phyloP scores from a whole-genome alignment of 164 flowering plant species.

The Macadamia integrifolia region DNA sequence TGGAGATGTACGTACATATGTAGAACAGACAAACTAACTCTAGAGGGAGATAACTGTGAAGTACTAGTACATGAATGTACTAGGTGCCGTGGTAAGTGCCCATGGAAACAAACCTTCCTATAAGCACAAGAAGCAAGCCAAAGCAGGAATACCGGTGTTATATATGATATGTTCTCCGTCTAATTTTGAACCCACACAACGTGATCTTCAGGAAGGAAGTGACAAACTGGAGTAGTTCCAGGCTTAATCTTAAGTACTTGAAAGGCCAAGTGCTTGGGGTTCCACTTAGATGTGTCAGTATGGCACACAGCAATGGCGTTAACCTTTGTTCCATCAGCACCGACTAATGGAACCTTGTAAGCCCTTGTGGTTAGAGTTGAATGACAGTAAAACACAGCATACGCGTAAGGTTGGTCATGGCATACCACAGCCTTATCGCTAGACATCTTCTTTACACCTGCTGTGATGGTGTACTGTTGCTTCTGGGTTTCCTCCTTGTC shows the following conservation, averaged over 20 bases:
- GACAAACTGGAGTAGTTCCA: slow-evolving; percentile 36
- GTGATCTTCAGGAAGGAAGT: slow-evolving; percentile 30
- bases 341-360: slow-evolving; percentile 22
- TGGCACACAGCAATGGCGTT: slow-evolving; percentile 14
- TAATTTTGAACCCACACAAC: slow-evolving; percentile 25
- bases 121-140: too few species aligned
- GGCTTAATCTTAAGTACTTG: slow-evolving; percentile 34
- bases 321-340: slow-evolving; percentile 22
- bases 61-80: too few species aligned
- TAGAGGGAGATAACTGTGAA: too few species aligned
- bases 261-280: slow-evolving; percentile 33
- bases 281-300: slow-evolving; percentile 29
- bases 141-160: too few species aligned
- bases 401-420: slow-evolving; percentile 21
- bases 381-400: slow-evolving; percentile 34
- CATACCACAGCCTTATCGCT: slow-evolving; percentile 20
- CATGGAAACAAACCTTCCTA: too few species aligned
- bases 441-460: slow-evolving; percentile 10
- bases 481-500: slow-evolving; percentile 10
- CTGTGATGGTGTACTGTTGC: slow-evolving; percentile 15
- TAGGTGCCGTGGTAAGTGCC: too few species aligned
- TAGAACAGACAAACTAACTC: too few species aligned
- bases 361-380: slow-evolving; percentile 17
- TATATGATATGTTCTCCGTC: not conserved
- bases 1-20: too few species aligned